phyloP scores from a whole-genome alignment of 2,329 filamentous ascomycete genomes.

The Lecanicillium sp. region DNA sequence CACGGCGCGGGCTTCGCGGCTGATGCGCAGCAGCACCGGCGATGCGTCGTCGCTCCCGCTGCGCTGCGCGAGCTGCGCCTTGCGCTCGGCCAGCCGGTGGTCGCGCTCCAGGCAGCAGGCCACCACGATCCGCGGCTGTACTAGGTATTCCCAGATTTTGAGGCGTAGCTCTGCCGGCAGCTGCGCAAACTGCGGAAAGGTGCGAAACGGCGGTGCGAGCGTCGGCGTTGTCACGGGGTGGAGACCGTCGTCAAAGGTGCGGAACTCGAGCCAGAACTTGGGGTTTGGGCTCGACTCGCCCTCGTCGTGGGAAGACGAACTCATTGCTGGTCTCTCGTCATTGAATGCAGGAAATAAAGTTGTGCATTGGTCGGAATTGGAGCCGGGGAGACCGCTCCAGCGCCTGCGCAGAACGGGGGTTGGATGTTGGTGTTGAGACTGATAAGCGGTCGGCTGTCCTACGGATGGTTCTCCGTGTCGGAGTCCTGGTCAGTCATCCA shows the following conservation, averaged over 20 bases:
- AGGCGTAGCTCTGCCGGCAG: constrained; percentile 41
- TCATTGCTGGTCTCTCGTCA: no score
- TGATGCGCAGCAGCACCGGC: constrained; percentile 37
- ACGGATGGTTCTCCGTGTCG: no score
- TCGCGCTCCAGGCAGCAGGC: constrained; percentile 32
- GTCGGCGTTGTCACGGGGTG: constrained; percentile 12
- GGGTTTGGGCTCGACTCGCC: constrained; percentile 17
- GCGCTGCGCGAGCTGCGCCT: constrained; percentile 18
- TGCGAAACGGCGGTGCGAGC: constrained; percentile 7
- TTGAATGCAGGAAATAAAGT: no score
- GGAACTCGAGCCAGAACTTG: constrained; percentile 38
- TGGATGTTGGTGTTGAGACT: no score
- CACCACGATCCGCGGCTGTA: constrained; percentile 37
- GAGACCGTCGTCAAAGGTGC: constrained; percentile 33
- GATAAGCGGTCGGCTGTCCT: no score
- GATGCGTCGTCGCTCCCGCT: constrained; percentile 4
- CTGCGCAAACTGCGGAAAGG: constrained; percentile 28
- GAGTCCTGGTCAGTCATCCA: no score
- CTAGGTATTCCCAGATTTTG: constrained; percentile 36
- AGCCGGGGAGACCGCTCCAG: no score
- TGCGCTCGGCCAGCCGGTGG: constrained; percentile 18
- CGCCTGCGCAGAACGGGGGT: no score
- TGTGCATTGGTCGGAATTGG: no score
- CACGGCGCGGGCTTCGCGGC: constrained; percentile 33
- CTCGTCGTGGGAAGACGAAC: not conserved